Evolutionary conservation across 2,329 filamentous ascomycete genomes (phyloP).

Genomic region (Dothideomycetes sp.): DNA sequence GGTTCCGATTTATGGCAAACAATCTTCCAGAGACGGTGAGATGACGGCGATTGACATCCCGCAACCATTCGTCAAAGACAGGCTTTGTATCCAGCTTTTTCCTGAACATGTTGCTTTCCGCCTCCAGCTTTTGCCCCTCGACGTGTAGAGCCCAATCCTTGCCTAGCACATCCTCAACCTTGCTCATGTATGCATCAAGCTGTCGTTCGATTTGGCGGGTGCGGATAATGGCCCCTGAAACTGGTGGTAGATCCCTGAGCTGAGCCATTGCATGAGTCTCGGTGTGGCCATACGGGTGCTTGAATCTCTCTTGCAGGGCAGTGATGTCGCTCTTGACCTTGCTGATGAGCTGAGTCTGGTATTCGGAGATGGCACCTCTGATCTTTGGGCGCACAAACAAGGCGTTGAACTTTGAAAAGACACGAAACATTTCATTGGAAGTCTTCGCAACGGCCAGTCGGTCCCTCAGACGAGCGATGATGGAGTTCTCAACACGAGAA

Average conservation of each 20-base stretch:
- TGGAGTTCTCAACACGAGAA: slow-evolving; percentile 94
- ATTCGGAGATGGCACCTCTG: slow-evolving; percentile 91
- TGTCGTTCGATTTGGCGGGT: slow-evolving; percentile 94
- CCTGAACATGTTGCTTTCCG: slow-evolving; percentile 85
- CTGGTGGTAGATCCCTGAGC: slow-evolving; percentile 85
- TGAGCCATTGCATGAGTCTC: slow-evolving; percentile 98
- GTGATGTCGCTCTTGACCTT: slow-evolving; percentile 96
- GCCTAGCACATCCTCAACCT: slow-evolving; percentile 95
- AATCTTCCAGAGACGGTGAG: slow-evolving; percentile 86
- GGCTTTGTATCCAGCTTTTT: slow-evolving; percentile 90
- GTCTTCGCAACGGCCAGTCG: slow-evolving; percentile 91
- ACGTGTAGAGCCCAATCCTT: slow-evolving; percentile 89
- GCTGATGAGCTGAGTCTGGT: slow-evolving; percentile 94
- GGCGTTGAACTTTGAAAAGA: slow-evolving; percentile 99
- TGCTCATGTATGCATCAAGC: slow-evolving; percentile 93
- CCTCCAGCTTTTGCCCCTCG: slow-evolving; percentile 86
- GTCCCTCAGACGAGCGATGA: slow-evolving; percentile 87
- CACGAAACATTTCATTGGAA: slow-evolving; percentile 98
- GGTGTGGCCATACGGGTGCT: slow-evolving; percentile 96
- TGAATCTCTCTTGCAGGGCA: slow-evolving; percentile 89
- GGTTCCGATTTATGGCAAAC: slow-evolving; percentile 78
- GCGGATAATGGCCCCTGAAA: slow-evolving; percentile 96
- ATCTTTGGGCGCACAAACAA: slow-evolving; percentile 99
- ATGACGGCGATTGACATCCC: slow-evolving; percentile 78
- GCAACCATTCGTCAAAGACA: slow-evolving; percentile 92